Evolutionary conservation across 2,329 filamentous ascomycete species (phyloP), one percentile per base, ranked within the genome.

Genomic region (Claviceps sp.): DNA sequence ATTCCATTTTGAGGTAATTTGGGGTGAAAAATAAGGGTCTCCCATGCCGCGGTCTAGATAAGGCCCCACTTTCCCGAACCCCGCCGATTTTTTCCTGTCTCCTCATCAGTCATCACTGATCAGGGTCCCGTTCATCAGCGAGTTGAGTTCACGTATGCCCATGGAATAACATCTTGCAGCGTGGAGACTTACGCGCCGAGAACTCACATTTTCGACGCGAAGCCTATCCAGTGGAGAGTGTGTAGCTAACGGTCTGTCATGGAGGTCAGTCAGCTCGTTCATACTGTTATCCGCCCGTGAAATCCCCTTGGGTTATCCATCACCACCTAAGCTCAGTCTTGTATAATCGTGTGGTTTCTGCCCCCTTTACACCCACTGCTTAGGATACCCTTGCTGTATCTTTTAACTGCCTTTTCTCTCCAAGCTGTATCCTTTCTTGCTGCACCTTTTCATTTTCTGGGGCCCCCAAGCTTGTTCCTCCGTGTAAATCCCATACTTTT

Each of bases 201-300:
- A 16, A 48, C 14, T 16, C 18, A 14, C 26, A 8, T 26, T 9
- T 16, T 18, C 20, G 14, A 38, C 37, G 40, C 37, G 18, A 22
- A 42, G 18, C 38, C 48, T n/a, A 37, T 3, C 26, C 9, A 18
- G 11, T 44, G 24, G 16, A 37, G 16, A 46, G 24, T 45, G 14
- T 5, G 8, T 4, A 5, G 16, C 8, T 43, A 34, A 34, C 9
- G 30, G 37, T 22, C 40, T 40, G 59, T 46, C 45, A 67, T 67
- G 65, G 63, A 67, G 60, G 65, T 67, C 40, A 47, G 42, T 45
- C 37, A 37, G n/a, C 14, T 20, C 24, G 20, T 43, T 24, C 45
- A 49, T 9, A 37, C 16, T 40, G 13, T 45, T 9, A 13, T 5
- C n/a, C n/a, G 30, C 30, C 30, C 30, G 30, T 34, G 30, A 34